Evolutionary conservation across 768 basidiomycete genomes (phyloP).

Genomic region (Terana coerulea): DNA sequence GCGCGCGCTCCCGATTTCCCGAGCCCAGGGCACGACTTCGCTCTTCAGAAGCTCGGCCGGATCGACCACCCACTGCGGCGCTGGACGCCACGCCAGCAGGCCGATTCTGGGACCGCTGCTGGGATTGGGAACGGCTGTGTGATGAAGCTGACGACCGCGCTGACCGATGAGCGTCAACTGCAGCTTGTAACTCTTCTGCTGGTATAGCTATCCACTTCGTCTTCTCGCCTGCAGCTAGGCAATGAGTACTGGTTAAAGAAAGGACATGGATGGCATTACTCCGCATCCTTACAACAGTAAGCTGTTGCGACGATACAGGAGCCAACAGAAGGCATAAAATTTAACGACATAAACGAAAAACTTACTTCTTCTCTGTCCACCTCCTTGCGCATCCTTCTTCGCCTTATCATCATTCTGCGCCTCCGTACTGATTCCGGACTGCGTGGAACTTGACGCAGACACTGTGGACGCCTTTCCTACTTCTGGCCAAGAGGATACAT

Average conservation of each 20-base stretch:
- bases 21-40: conserved; percentile 36
- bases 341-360: conserved; percentile 29
- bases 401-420: conserved; percentile 20
- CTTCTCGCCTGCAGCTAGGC: conserved; percentile 42
- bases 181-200: conserved; percentile 49
- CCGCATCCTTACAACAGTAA: no score
- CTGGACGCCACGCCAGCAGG: conserved; percentile 1
- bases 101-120: conserved; percentile 6
- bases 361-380: conserved; percentile 30
- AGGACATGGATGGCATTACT: conserved; percentile 2
- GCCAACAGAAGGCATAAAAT: background rate
- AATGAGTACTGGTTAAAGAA: background rate
- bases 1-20: conserved; percentile 12
- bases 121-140: conserved; percentile 23
- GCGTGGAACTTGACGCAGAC: conserved; percentile 10
- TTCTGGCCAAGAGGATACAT: conserved; percentile 43
- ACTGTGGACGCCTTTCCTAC: conserved; percentile 31
- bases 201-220: conserved; percentile 62
- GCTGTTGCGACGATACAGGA: background rate
- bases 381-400: conserved; percentile 21
- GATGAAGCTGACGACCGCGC: conserved; percentile 20
- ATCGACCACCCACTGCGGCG: conserved; percentile 22
- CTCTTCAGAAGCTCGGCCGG: conserved; percentile 29
- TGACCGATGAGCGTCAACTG: conserved; percentile 38
- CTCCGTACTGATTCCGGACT: conserved; percentile 9